These are phyloP conservation scores for Apiotrichum porosum DNA, from an alignment of 1,284 basidiomycete genomes.

Conservation along the genomic window DNA sequence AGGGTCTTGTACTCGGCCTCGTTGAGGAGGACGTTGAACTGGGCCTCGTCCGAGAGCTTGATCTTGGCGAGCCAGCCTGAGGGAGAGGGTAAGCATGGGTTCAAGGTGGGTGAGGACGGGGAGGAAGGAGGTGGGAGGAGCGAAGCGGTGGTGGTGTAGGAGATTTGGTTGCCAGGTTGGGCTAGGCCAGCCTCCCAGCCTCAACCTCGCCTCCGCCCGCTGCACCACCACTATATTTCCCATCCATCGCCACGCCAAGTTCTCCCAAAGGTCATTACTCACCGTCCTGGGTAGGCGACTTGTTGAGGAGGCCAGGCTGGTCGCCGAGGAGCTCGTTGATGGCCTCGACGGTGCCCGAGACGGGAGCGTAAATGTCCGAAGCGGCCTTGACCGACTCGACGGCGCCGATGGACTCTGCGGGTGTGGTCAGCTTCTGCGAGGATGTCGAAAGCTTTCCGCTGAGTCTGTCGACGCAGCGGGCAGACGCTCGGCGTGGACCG, in stretches of 20 bases:
- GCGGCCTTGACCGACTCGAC: conserved; percentile 98
- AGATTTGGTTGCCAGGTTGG: not conserved
- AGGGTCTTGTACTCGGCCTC: conserved; percentile 72
- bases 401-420: conserved; percentile 80
- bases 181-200: too few species aligned
- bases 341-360: conserved; percentile 75
- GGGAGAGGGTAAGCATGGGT: not conserved
- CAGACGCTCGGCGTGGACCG: too few species aligned
- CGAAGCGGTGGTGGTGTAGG: not conserved
- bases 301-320: conserved; percentile 80
- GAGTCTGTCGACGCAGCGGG: too few species aligned
- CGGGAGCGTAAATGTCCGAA: conserved; percentile 93
- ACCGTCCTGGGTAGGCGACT: conserved; percentile 82
- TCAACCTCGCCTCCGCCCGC: not conserved
- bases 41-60: conserved; percentile 67
- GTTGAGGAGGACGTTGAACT: conserved; percentile 71
- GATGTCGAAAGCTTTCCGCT: too few species aligned
- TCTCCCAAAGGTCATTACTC: too few species aligned
- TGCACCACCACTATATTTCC: too few species aligned
- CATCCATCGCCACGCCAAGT: too few species aligned
- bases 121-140: not conserved
- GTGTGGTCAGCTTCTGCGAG: too few species aligned
- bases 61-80: conserved; percentile 60
- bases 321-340: conserved; percentile 70
- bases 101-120: not conserved